Evolutionary conservation across 768 basidiomycete genomes (phyloP), one percentile per base, ranked within the genome.

Genomic region (Sistotremastrum niveocremeum): DNA sequence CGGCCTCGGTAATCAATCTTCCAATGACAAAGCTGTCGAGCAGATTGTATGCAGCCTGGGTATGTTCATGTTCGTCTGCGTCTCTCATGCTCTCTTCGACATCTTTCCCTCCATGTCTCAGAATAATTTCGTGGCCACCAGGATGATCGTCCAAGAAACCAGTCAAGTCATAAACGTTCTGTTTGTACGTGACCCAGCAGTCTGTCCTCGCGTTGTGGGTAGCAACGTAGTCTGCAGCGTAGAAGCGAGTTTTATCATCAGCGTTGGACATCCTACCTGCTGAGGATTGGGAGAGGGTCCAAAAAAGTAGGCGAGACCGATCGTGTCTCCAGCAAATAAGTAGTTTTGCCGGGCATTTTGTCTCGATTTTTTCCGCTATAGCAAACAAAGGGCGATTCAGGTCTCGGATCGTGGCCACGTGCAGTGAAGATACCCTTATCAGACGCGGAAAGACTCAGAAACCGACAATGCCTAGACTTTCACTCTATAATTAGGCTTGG

Each of bases 151-250:
- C 56, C 2, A 93, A 64, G 64, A 98, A 97, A 3, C 56, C 53
- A 3, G 93, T 81, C 44, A 98, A 79, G 58, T 99, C 81, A 70
- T 93, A 98, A 28, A 99, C 87, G 57, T 80, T 84, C 56, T 81
- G 82, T 48, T 69, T 69, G 60, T 77, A 78, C 2, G 83, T 71
- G 42, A 98, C 68, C 87, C 89, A 97, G 60, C 87, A 90, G 53
- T 77, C 85, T 1, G 63, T 53, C 1, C 68, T 44, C 4, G 71
- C 67, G 41, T 65, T 70, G 68, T 93, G 88, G 32, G 57, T 57
- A 3, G 67, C 72, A 41, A 93, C 74, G 62, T 93, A 89, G 50
- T 84, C 80, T 35, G 64, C 62, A 3, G 84, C 79, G 64, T 74
- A 84, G 51, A 91, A 82, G 44, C 74, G 76, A 50, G 84, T 66